These are phyloP conservation scores for Kwoniella heveanensis DNA, from an alignment of 768 basidiomycete species.

Conservation along the genomic window DNA sequence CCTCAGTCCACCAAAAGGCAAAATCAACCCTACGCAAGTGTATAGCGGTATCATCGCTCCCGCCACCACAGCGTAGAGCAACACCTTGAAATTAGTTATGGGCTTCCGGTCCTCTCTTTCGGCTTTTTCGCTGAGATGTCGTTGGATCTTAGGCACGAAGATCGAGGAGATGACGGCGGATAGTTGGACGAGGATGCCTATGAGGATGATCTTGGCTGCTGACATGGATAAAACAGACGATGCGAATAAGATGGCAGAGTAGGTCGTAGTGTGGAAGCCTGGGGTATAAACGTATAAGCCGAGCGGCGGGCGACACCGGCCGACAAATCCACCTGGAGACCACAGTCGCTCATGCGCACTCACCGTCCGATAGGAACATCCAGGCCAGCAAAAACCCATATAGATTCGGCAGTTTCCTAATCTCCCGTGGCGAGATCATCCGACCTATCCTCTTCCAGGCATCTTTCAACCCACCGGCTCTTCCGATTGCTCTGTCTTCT, in stretches of 20 bases:
- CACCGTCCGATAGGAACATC: constrained; percentile 91
- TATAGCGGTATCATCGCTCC: constrained; percentile 73
- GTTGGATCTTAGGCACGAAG: constrained; percentile 75
- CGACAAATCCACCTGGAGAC: too few species aligned
- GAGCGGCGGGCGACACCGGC: too few species aligned
- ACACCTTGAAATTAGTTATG: constrained; percentile 69
- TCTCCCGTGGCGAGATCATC: constrained; percentile 74
- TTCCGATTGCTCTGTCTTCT: neutral
- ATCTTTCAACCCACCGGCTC: constrained; percentile 53
- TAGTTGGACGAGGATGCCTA: constrained; percentile 72
- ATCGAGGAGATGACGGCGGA: constrained; percentile 83
- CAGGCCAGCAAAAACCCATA: constrained; percentile 89
- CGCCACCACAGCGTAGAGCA: constrained; percentile 69
- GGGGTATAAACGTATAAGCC: too few species aligned
- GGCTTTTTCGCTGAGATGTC: constrained; percentile 57
- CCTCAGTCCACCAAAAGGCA: constrained; percentile 66
- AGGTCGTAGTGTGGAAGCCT: constrained; percentile 91
- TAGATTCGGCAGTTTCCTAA: constrained; percentile 74
- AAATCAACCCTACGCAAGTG: constrained; percentile 77
- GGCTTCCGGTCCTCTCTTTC: neutral
- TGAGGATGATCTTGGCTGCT: constrained; percentile 72
- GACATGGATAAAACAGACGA: constrained; percentile 85
- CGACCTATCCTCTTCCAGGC: constrained; percentile 76
- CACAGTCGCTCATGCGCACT: constrained; percentile 39
- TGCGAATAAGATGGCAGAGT: constrained; percentile 86